Percentiles rank a stretch among this genome's conserved stretches.
Conservation (phyloP, 2,329 filamentous ascomycete species). For the Fusarium brachygibbosum region DNA sequence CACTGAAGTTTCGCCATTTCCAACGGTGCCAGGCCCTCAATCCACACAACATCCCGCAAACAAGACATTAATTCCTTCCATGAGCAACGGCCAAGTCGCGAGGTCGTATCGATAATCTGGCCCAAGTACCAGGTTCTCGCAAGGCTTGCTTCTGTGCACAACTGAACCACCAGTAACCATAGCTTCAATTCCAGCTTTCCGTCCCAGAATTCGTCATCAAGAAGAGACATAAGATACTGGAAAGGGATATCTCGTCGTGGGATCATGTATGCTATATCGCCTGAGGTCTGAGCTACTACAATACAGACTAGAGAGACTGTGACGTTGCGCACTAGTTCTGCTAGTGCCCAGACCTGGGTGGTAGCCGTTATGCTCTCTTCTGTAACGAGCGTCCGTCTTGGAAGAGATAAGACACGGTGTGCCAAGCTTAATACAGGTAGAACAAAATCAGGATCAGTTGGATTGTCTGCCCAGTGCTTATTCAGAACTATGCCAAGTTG, state of each 20-base stretch:
- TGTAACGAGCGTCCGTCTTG: not conserved
- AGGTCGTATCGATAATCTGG: conserved; percentile 12
- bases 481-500: conserved; percentile 25
- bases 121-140: conserved; percentile 23
- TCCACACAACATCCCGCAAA: conserved; percentile 23
- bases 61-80: conserved; percentile 23
- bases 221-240: not conserved
- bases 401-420: conserved; percentile 30
- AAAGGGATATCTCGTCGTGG: not conserved
- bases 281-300: conserved; percentile 32
- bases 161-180: conserved; percentile 35
- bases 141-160: conserved; percentile 9
- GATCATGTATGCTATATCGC: conserved; percentile 20
- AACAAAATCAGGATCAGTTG: conserved; percentile 20
- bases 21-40: conserved; percentile 13
- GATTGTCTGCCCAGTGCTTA: not conserved
- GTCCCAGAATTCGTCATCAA: not conserved
- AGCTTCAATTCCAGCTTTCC: conserved; percentile 17
- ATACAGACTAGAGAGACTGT: conserved; percentile 16
- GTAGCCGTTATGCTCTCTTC: not conserved
- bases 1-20: conserved; percentile 28
- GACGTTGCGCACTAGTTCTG: conserved; percentile 35
- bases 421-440: conserved; percentile 26
- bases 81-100: not conserved
- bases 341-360: not conserved